A percentile compares a stretch with the other conserved stretches of the same genome.
Conservation (phyloP, 2,329 filamentous ascomycete genomes). For the Aplosporella prunicola region DNA sequence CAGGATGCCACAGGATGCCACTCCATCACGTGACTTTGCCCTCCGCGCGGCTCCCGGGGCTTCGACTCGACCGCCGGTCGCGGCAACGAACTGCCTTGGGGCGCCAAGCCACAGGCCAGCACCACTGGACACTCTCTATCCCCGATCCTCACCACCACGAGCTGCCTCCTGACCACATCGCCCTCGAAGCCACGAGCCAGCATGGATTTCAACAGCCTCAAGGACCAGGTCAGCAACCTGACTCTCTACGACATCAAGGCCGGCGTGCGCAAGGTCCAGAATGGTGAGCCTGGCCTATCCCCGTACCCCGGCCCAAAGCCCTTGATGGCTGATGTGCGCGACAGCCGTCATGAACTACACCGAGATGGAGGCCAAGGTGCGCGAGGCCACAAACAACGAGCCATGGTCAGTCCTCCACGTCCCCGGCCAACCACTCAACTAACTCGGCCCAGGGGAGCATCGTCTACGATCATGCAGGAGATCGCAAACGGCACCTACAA, state of each 20-base stretch:
- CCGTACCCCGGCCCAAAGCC: not conserved
- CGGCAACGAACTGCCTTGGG: too few species aligned
- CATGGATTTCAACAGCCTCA: slow-evolving; percentile 82
- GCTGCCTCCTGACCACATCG: too few species aligned
- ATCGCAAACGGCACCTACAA: slow-evolving; percentile 97
- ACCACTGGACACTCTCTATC: too few species aligned
- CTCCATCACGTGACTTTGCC: too few species aligned
- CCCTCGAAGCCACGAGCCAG: slow-evolving; percentile 19
- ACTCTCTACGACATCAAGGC: slow-evolving; percentile 93
- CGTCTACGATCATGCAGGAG: slow-evolving; percentile 86
- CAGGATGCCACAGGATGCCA: too few species aligned
- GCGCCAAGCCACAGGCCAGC: too few species aligned
- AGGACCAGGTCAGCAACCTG: slow-evolving; percentile 82
- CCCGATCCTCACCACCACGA: too few species aligned
- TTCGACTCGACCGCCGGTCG: too few species aligned
- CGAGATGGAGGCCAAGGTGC: slow-evolving; percentile 73
- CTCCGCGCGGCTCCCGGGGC: too few species aligned
- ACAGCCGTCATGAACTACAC: slow-evolving; percentile 96
- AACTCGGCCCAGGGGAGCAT: slow-evolving; percentile 45
- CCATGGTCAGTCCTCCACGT: slow-evolving; percentile 75
- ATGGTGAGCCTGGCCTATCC: slow-evolving; percentile 54
- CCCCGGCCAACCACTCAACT: slow-evolving; percentile 8
- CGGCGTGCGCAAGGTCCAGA: slow-evolving; percentile 88
- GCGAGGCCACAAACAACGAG: slow-evolving; percentile 98
- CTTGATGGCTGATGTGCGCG: slow-evolving; percentile 18